These are phyloP conservation scores for Aureobasidium sp. DNA, from an alignment of 2,329 filamentous ascomycete species.

Conservation along the genomic window DNA sequence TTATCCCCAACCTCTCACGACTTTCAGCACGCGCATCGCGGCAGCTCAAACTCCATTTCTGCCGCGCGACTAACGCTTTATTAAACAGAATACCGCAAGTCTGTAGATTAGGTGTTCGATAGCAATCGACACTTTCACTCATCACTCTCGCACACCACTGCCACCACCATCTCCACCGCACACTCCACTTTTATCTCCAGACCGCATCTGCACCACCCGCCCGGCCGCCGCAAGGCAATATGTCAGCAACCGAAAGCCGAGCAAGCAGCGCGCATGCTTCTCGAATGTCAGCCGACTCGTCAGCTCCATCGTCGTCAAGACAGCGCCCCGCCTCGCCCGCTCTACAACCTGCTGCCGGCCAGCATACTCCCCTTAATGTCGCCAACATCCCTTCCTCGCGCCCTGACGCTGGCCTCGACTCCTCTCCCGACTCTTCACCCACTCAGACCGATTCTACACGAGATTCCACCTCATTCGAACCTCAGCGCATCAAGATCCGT, in stretches of 20 bases:
- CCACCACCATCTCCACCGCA: conserved; percentile 4
- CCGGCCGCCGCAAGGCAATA: conserved; percentile 8
- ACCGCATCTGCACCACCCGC: not conserved
- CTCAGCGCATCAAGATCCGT: conserved; percentile 66
- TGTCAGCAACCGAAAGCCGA: conserved; percentile 13
- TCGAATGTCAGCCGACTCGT: not conserved
- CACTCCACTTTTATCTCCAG: not conserved
- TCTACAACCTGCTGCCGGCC: conserved; percentile 2
- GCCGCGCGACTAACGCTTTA: conserved; percentile 1
- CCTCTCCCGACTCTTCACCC: conserved; percentile 30
- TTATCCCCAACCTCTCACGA: conserved; percentile 1
- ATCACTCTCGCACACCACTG: conserved; percentile 37
- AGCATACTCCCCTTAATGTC: conserved; percentile 1
- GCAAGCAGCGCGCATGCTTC: conserved; percentile 10
- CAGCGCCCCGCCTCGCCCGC: conserved; percentile 1
- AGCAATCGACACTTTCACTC: conserved; percentile 63
- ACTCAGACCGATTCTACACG: conserved; percentile 19
- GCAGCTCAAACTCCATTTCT: not conserved
- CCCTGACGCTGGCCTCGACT: conserved; percentile 22
- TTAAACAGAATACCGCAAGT: not conserved
- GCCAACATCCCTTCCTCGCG: not conserved
- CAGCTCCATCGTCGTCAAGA: not conserved
- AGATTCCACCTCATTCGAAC: conserved; percentile 26
- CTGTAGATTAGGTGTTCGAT: conserved; percentile 49
- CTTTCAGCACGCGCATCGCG: not conserved